Conservation (phyloP, 768 basidiomycete genomes). For the Hericium erinaceus region DNA sequence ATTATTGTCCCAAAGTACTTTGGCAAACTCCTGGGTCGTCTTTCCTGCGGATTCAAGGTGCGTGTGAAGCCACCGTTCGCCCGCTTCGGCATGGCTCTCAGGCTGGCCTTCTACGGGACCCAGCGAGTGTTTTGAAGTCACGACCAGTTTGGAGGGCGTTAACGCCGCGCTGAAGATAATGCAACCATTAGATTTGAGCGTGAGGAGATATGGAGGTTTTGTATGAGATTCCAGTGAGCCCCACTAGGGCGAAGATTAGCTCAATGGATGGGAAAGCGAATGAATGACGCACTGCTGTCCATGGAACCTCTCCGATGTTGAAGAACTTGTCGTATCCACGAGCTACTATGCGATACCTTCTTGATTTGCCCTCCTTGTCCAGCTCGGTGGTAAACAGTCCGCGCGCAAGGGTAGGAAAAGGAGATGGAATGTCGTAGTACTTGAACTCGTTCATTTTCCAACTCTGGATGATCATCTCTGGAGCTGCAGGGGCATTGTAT, state of each 20-base stretch:
- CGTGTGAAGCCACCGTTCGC: slow-evolving; percentile 72
- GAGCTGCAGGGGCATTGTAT: slow-evolving; percentile 50
- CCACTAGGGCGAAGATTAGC: slow-evolving; percentile 50
- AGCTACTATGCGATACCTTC: slow-evolving; percentile 56
- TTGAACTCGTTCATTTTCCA: slow-evolving; percentile 99
- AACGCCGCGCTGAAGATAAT: slow-evolving; percentile 92
- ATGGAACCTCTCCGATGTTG: slow-evolving; percentile 93
- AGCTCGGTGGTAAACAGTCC: slow-evolving; percentile 73
- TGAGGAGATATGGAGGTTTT: slow-evolving; percentile 69
- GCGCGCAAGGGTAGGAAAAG: slow-evolving; percentile 91
- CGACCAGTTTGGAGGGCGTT: slow-evolving; percentile 59
- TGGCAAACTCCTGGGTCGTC: slow-evolving; percentile 68
- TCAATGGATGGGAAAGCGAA: not conserved
- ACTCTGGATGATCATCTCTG: slow-evolving; percentile 51
- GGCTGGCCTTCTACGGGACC: slow-evolving; percentile 39
- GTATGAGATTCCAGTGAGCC: slow-evolving; percentile 59
- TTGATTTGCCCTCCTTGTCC: slow-evolving; percentile 22
- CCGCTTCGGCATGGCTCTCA: slow-evolving; percentile 71
- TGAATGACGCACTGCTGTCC: slow-evolving; percentile 67
- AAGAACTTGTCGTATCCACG: slow-evolving; percentile 99
- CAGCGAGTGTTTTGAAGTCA: slow-evolving; percentile 90
- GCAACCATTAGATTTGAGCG: slow-evolving; percentile 93
- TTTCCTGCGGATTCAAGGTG: slow-evolving; percentile 55
- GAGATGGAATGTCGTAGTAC: slow-evolving; percentile 81
- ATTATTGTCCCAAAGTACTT: slow-evolving; percentile 65